Conservation (phyloP, 1,139 yeast species). For the Yamadazyma epiphylla region DNA sequence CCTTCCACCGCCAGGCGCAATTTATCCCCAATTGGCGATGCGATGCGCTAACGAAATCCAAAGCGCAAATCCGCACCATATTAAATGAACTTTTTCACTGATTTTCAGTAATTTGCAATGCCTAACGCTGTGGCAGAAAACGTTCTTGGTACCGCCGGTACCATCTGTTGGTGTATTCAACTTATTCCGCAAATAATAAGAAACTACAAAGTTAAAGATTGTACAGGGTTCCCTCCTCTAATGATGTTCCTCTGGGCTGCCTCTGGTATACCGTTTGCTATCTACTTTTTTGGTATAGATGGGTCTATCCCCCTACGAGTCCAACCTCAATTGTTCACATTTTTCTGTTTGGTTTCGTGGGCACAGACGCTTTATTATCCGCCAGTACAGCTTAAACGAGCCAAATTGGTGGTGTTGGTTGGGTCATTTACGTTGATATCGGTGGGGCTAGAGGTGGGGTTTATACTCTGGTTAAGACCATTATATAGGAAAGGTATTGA, state of each 20-base stretch:
- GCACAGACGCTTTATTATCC: conserved; percentile 79
- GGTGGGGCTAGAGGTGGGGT: conserved; percentile 65
- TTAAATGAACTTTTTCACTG: too few species aligned
- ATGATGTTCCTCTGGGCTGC: conserved; percentile 86
- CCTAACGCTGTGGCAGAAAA: conserved; percentile 52
- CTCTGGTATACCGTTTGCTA: conserved; percentile 79
- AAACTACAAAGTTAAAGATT: conserved; percentile 70
- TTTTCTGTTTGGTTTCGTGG: conserved; percentile 68
- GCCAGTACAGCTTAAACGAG: conserved; percentile 45
- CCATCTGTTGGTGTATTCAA: conserved; percentile 89
- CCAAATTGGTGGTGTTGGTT: conserved; percentile 35
- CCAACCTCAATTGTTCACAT: conserved; percentile 82
- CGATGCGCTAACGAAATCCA: too few species aligned
- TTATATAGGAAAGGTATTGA: conserved; percentile 53
- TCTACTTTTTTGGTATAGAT: conserved; percentile 70
- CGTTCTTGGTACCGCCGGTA: conserved; percentile 84
- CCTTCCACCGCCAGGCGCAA: too few species aligned
- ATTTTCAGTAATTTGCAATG: conserved; percentile 11
- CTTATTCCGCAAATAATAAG: conserved; percentile 77
- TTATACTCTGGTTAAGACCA: conserved; percentile 67
- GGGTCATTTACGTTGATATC: conserved; percentile 38
- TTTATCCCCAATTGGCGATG: background rate
- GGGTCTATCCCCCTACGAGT: conserved; percentile 74
- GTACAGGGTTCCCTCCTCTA: conserved; percentile 78
- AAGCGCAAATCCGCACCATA: too few species aligned